These are phyloP conservation scores for Pythium guiyangense DNA, from an alignment of 352 stramenopile genomes.

Conservation along the genomic window DNA sequence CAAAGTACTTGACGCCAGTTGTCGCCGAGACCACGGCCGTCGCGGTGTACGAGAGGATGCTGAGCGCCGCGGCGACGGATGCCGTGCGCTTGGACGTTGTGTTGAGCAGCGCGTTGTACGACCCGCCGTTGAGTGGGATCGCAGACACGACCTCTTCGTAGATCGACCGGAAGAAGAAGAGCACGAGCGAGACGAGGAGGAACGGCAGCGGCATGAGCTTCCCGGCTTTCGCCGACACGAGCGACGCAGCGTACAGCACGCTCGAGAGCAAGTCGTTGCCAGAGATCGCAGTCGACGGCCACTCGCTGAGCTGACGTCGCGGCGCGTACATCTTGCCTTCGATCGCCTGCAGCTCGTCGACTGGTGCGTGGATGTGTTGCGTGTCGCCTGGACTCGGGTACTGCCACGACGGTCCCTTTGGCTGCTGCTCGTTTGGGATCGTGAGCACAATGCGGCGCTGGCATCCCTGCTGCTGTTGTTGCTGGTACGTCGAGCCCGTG, in stretches of 20 bases:
- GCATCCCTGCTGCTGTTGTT: conserved; percentile 8
- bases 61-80: conserved; percentile 71
- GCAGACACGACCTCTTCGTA: conserved; percentile 87
- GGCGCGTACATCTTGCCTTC: conserved; percentile 25
- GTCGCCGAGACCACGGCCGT: conserved; percentile 67
- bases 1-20: conserved; percentile 74
- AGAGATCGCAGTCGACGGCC: conserved; percentile 75
- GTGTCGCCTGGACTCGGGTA: conserved; percentile 26
- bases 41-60: conserved; percentile 88
- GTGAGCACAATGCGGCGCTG: conserved; percentile 43
- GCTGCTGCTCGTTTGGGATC: conserved; percentile 16
- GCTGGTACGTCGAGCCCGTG: background rate
- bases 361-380: conserved; percentile 28
- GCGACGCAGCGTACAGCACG: conserved; percentile 57
- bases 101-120: conserved; percentile 89
- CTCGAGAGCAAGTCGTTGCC: conserved; percentile 89
- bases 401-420: conserved; percentile 27
- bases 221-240: conserved; percentile 44
- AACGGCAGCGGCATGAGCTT: conserved; percentile 82
- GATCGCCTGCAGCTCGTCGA: conserved; percentile 29
- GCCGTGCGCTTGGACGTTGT: conserved; percentile 83
- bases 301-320: conserved; percentile 43
- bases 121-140: conserved; percentile 86
- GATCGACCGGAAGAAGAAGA: conserved; percentile 70
- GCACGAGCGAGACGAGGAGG: conserved; percentile 55